Conservation (phyloP, 2,329 filamentous ascomycete genomes). For the Penicillium sumatraense region DNA sequence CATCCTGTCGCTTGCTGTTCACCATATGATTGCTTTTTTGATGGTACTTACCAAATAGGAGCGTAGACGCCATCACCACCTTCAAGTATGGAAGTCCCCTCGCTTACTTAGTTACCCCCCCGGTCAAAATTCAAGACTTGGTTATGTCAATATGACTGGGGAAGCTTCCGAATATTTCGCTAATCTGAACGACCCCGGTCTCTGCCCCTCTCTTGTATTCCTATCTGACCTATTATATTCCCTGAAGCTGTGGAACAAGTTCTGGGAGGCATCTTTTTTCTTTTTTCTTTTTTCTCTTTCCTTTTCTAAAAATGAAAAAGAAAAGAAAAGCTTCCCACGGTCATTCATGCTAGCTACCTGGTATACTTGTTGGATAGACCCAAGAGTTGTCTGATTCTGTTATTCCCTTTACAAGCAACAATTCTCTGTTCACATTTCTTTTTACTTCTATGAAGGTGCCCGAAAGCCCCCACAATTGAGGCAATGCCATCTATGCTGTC, state of each 20-base stretch:
- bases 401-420: neutral
- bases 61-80: neutral
- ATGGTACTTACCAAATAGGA: no score
- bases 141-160: neutral
- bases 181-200: slow-evolving; percentile 2
- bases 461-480: neutral
- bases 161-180: neutral
- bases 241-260: slow-evolving; percentile 12
- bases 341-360: neutral
- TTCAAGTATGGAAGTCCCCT: neutral
- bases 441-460: neutral
- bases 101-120: neutral
- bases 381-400: neutral
- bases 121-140: neutral
- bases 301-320: neutral
- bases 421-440: neutral
- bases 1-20: slow-evolving; percentile 1
- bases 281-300: neutral
- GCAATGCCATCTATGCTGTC: slow-evolving; percentile 6
- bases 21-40: slow-evolving; percentile 10
- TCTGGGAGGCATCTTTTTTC: neutral
- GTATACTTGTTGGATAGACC: neutral
- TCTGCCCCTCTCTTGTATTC: slow-evolving; percentile 11
- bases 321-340: slow-evolving; percentile 1
- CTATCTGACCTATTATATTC: slow-evolving; percentile 16